phyloP scores from a whole-genome alignment of 1,139 yeast genomes.

The Lodderomyces parapsilosis region DNA sequence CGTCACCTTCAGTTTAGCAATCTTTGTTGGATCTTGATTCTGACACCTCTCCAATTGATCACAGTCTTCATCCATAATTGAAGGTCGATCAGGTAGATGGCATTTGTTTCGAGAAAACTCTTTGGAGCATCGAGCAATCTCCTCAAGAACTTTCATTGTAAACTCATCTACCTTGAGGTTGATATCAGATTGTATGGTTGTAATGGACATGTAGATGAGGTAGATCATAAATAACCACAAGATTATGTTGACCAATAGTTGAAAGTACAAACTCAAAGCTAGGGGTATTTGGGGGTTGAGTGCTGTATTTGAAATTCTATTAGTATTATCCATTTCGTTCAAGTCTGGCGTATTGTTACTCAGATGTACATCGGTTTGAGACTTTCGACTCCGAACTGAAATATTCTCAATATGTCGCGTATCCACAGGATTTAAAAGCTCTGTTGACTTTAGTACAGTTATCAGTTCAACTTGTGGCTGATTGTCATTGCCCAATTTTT shows the following conservation, averaged over 20 bases:
- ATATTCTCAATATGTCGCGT: constrained; percentile 44
- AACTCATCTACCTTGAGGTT: constrained; percentile 64
- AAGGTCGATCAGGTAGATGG: constrained; percentile 47
- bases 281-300: constrained; percentile 43
- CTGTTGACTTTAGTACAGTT: background rate
- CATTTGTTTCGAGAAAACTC: constrained; percentile 77
- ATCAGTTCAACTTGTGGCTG: background rate
- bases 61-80: constrained; percentile 76
- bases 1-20: constrained; percentile 74
- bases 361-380: background rate
- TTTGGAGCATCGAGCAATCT: constrained; percentile 68
- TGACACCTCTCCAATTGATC: constrained; percentile 78
- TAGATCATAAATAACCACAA: constrained; percentile 56
- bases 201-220: constrained; percentile 52
- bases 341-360: background rate
- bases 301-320: background rate
- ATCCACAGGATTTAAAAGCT: constrained; percentile 36
- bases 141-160: constrained; percentile 57
- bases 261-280: constrained; percentile 68
- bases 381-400: constrained; percentile 20
- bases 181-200: constrained; percentile 69
- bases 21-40: constrained; percentile 76
- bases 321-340: background rate
- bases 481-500: background rate
- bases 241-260: constrained; percentile 61